Conservation (phyloP, 139 green algal genomes). For the Closterium sp. region DNA sequence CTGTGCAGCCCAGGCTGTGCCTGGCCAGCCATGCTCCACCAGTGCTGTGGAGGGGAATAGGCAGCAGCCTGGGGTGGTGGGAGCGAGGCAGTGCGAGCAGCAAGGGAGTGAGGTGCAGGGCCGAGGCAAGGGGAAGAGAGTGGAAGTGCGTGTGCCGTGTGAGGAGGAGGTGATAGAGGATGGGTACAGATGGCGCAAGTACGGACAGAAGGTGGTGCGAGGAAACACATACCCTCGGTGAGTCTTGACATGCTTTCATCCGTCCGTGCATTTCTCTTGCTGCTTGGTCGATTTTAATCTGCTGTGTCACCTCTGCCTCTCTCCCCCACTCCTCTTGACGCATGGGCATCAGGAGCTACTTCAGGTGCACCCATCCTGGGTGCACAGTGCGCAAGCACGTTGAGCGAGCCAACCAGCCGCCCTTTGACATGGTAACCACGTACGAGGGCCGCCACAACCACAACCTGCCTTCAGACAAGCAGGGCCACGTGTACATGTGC, state of each 20-base stretch:
- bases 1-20: too few species aligned
- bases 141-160: slow-evolving; percentile 39
- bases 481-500: too few species aligned
- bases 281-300: too few species aligned
- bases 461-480: slow-evolving; percentile 4
- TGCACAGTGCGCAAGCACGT: slow-evolving; percentile 59
- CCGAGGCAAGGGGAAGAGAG: too few species aligned
- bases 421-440: slow-evolving; percentile 41
- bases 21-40: too few species aligned
- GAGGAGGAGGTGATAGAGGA: slow-evolving; percentile 50
- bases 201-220: slow-evolving; percentile 61
- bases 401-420: slow-evolving; percentile 40
- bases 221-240: slow-evolving; percentile 51
- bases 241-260: not conserved
- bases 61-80: too few species aligned
- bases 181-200: slow-evolving; percentile 61
- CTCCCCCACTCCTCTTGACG: too few species aligned
- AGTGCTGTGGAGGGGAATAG: too few species aligned
- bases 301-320: too few species aligned
- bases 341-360: slow-evolving; percentile 50
- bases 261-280: too few species aligned
- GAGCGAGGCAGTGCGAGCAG: too few species aligned
- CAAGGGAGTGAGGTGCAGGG: too few species aligned
- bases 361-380: slow-evolving; percentile 53
- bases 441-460: slow-evolving; percentile 62